phyloP scores from a whole-genome alignment of 1,284 basidiomycete genomes.

The Apiotrichum montevideense region DNA sequence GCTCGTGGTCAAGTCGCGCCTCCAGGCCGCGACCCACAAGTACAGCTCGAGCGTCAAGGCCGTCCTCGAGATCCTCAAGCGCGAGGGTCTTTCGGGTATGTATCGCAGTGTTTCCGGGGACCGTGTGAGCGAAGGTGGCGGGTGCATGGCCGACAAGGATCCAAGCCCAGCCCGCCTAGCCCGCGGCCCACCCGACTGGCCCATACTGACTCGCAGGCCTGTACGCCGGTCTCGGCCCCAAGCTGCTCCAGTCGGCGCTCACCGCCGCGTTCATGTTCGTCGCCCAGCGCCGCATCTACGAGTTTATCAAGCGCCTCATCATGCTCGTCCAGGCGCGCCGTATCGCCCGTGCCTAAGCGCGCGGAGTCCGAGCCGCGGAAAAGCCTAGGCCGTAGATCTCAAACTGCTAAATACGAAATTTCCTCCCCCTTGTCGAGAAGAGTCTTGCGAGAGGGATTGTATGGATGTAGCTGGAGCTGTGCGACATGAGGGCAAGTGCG shows the following conservation, averaged over 20 bases:
- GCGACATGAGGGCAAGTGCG: too few relatives aligned
- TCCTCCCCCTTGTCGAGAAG: too few relatives aligned
- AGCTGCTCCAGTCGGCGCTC: constrained; percentile 80
- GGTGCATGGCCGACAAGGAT: background rate
- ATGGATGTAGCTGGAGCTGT: too few relatives aligned
- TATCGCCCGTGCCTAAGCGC: constrained; percentile 3
- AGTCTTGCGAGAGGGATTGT: too few relatives aligned
- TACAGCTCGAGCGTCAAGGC: constrained; percentile 45
- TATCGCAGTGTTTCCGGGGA: background rate
- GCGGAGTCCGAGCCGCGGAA: background rate
- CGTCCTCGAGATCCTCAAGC: constrained; percentile 55
- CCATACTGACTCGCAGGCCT: constrained; percentile 51
- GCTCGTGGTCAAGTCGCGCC: constrained; percentile 48
- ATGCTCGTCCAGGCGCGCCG: constrained; percentile 19
- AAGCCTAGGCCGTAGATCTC: background rate
- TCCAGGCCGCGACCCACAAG: constrained; percentile 48
- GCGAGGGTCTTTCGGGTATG: constrained; percentile 60
- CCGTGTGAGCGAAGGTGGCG: too few relatives aligned
- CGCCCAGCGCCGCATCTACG: constrained; percentile 61
- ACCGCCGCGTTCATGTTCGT: constrained; percentile 86
- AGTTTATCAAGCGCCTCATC: constrained; percentile 42
- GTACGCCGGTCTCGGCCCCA: constrained; percentile 77
- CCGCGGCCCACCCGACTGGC: background rate
- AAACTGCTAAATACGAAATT: too few relatives aligned
- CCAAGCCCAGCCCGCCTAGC: too few relatives aligned